Evolutionary conservation across 2,329 filamentous ascomycete genomes (phyloP).

Genomic region (Stachybotrys chlorohalonatus): DNA sequence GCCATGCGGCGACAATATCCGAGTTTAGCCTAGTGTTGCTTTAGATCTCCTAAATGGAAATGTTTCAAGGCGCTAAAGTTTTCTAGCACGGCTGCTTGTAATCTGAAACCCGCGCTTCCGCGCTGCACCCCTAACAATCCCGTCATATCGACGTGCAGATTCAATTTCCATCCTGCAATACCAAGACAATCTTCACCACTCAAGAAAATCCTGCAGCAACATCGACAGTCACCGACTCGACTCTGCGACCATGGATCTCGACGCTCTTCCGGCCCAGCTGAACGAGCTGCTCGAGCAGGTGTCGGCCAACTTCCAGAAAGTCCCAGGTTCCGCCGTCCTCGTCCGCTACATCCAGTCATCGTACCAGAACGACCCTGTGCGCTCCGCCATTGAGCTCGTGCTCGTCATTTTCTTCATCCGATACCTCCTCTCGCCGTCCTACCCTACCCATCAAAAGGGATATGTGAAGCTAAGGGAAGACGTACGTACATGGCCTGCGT

Average conservation of each 20-base stretch:
- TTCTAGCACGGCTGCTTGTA: no score
- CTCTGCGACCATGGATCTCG: slow-evolving; percentile 46
- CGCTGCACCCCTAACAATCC: neutral
- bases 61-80: no score
- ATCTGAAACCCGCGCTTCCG: neutral
- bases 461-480: slow-evolving; percentile 85
- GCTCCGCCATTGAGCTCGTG: slow-evolving; percentile 85
- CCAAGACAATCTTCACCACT: neutral
- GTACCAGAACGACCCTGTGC: slow-evolving; percentile 94
- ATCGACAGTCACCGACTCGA: no score
- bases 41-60: no score
- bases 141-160: neutral
- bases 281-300: slow-evolving; percentile 43
- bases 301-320: slow-evolving; percentile 67
- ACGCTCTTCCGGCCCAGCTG: slow-evolving; percentile 45
- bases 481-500: slow-evolving; percentile 15
- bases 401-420: slow-evolving; percentile 92
- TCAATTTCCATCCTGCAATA: neutral
- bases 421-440: slow-evolving; percentile 85
- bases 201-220: neutral
- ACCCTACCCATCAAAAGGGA: slow-evolving; percentile 83
- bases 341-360: slow-evolving; percentile 93
- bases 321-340: slow-evolving; percentile 90
- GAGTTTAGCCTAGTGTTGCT: no score
- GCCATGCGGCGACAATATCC: no score